These are phyloP conservation scores for Amphibolis antarctica DNA, from an alignment of 106 monocot genomes.

Conservation along the genomic window DNA sequence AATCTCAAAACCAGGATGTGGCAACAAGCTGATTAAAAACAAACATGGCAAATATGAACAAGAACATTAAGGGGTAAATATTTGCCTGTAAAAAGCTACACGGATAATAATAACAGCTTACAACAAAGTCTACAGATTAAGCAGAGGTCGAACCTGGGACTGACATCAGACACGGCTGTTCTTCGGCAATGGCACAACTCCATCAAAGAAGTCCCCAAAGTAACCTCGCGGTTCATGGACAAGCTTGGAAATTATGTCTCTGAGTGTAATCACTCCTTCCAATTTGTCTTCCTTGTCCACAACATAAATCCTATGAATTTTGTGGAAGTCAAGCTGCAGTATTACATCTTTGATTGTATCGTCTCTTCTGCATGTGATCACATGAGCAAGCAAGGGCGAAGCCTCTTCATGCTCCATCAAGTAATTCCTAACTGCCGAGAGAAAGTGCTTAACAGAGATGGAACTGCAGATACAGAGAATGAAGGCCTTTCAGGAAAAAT, in stretches of 20 bases:
- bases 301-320: conserved; percentile 82
- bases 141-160: neutral
- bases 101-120: neutral
- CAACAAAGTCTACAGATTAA: neutral
- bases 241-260: conserved; percentile 93
- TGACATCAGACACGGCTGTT: conserved; percentile 58
- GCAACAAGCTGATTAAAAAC: too few relatives aligned
- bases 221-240: conserved; percentile 88
- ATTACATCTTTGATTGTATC: conserved; percentile 79
- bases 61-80: too few relatives aligned
- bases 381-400: conserved; percentile 22
- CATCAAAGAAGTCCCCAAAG: conserved; percentile 95
- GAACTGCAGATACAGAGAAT: conserved; percentile 29
- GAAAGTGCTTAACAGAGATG: conserved; percentile 75
- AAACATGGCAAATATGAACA: too few relatives aligned
- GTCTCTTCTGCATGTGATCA: conserved; percentile 65
- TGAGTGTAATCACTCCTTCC: conserved; percentile 77
- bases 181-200: conserved; percentile 70
- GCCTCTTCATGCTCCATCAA: conserved; percentile 45
- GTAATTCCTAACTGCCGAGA: conserved; percentile 43
- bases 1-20: too few relatives aligned
- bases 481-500: neutral
- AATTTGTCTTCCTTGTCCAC: conserved; percentile 44
- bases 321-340: conserved; percentile 43
- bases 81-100: too few relatives aligned